Base-by-base conservation (phyloP, 2,329 filamentous ascomycete genomes). In the Fusarium pseudoanthophilum region DNA sequence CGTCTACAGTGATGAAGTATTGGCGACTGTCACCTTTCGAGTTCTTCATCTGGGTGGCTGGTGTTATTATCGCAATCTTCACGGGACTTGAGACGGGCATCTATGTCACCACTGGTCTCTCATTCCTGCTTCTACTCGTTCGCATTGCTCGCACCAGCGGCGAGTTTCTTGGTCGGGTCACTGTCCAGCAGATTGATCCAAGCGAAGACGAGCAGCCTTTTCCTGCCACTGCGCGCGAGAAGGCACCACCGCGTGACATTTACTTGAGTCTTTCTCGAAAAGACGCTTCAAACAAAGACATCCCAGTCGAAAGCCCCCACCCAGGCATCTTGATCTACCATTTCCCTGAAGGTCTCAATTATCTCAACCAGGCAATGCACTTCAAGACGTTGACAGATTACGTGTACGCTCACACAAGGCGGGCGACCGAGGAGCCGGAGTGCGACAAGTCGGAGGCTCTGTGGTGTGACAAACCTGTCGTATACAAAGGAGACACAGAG, bases 11-110 rank as follows among this genome's bases (percentile, higher is more conserved):
- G 4, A 94, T 93, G 82, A 90, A 92, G 67, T 95, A 94, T 83
- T 95, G 93, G 93, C 87, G 89, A 46, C 88, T 94, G 0, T 92
- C 92, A 1, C 93, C 93, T 0, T 77, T 94, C 1, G 93, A 95
- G 78, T 89, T 92, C 1, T 67, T 92, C 48, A 92, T 95, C 77
- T 95, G 94, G 87, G 89, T 95, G 66, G 86, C 88, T 36, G 92
- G 93, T 76, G 92, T 95, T 11, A 80, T 93, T 18, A 75, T 87
- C n/a, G 84, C 85, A 40, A 78, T 88, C 39, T 87, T 88, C 71
- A 82, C 84, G 15, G 83, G 82, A 7, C 84, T 88, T 15, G 87
- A 88, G 71, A 83, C 83, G 10, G 85, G 84, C 11, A 87, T 88
- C 49, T 88, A 88, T 67, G 79, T 82, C 4, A 87, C 86, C 10